A percentile compares a stretch with the other conserved stretches of the same genome.
These are phyloP conservation scores for Hemileccinum impolitum DNA, from an alignment of 768 basidiomycete genomes.

Conservation along the genomic window DNA sequence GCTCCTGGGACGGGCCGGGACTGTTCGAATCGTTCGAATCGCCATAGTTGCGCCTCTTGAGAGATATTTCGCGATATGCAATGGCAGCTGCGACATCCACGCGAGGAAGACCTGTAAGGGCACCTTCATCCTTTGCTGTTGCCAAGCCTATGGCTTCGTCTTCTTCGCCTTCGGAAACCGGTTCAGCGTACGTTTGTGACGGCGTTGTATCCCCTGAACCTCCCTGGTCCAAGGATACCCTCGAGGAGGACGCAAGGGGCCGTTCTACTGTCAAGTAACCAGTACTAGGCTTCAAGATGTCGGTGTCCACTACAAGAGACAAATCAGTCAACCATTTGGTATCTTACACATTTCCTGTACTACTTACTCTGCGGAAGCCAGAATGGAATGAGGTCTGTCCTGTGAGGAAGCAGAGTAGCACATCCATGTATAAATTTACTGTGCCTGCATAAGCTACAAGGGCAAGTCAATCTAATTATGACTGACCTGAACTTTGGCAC, in stretches of 20 bases:
- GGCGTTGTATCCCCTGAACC: conserved; percentile 45
- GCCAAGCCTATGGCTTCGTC: conserved; percentile 69
- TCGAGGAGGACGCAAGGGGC: conserved; percentile 49
- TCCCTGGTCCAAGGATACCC: conserved; percentile 42
- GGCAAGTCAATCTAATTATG: not conserved
- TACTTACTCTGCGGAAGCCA: conserved; percentile 91
- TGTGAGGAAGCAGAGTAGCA: conserved; percentile 84
- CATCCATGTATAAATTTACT: conserved; percentile 98
- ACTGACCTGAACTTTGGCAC: conserved; percentile 93
- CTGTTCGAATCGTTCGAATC: conserved; percentile 9
- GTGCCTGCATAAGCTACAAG: conserved; percentile 4
- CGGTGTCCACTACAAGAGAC: conserved; percentile 71
- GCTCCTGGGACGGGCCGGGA: conserved; percentile 7
- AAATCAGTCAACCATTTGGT: not conserved
- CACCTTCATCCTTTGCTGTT: conserved; percentile 78
- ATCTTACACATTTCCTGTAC: not conserved
- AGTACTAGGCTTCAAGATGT: conserved; percentile 91
- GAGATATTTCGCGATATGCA: conserved; percentile 78
- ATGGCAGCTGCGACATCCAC: conserved; percentile 80
- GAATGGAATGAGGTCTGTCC: conserved; percentile 95
- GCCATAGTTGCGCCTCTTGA: conserved; percentile 44
- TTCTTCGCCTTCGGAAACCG: conserved; percentile 92
- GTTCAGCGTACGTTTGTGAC: conserved; percentile 67
- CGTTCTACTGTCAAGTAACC: conserved; percentile 77
- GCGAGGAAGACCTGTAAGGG: conserved; percentile 70